Evolutionary conservation across 2,329 filamentous ascomycete species (phyloP).

Genomic region (Alternaria tenuissima): DNA sequence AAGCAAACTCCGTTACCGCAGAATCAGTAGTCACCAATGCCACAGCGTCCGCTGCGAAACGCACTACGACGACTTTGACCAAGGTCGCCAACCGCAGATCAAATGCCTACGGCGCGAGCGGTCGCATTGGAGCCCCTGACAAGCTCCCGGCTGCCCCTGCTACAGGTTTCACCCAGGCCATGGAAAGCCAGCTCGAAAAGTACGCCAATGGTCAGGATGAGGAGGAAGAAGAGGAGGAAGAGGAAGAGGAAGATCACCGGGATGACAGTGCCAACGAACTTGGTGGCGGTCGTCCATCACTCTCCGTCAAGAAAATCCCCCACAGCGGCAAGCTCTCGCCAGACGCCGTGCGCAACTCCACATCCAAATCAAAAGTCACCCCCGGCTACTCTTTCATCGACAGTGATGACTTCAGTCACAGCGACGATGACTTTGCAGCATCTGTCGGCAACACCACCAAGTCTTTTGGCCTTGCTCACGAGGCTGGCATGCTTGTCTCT

Average conservation of each 20-base stretch:
- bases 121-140: constrained; percentile 42
- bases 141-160: constrained; percentile 35
- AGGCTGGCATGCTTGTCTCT: constrained; percentile 42
- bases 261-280: constrained; percentile 28
- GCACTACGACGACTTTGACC: constrained; percentile 38
- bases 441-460: constrained; percentile 43
- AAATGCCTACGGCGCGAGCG: constrained; percentile 49
- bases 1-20: constrained; percentile 37
- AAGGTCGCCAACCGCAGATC: constrained; percentile 45
- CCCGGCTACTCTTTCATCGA: constrained; percentile 29
- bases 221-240: constrained; percentile 17
- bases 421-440: constrained; percentile 31
- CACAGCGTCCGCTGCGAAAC: constrained; percentile 26
- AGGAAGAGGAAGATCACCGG: constrained; percentile 13
- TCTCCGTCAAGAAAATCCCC: constrained; percentile 6
- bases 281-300: constrained; percentile 4
- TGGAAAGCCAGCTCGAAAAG: constrained; percentile 38
- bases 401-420: constrained; percentile 29
- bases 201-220: constrained; percentile 36
- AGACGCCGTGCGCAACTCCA: neutral
- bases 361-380: constrained; percentile 7
- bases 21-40: constrained; percentile 32
- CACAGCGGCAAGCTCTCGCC: constrained; percentile 18
- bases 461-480: constrained; percentile 45
- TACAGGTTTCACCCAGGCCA: constrained; percentile 46